Conservation (phyloP, 2,329 filamentous ascomycete species). For the Microcyclosporella mali region DNA sequence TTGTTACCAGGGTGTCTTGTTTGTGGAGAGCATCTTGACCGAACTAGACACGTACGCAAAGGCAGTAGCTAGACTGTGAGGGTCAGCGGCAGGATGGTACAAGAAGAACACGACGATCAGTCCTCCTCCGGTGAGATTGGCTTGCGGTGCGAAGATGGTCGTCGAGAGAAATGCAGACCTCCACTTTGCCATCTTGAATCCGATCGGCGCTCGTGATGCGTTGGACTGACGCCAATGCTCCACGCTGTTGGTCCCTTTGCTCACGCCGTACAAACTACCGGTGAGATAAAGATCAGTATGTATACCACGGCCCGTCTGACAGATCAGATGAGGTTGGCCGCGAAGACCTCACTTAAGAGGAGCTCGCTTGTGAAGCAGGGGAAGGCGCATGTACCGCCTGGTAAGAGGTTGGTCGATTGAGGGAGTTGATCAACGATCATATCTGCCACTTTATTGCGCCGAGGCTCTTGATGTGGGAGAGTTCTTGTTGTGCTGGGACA, state of each 20-base stretch:
- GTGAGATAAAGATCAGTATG: slow-evolving; percentile 3
- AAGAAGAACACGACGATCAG: slow-evolving; percentile 19
- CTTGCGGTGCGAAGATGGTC: slow-evolving; percentile 17
- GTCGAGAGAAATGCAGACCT: slow-evolving; percentile 11
- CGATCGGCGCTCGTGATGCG: no score
- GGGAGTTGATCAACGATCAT: slow-evolving; percentile 15
- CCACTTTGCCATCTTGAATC: slow-evolving; percentile 8
- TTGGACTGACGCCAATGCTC: neutral
- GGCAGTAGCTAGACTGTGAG: slow-evolving; percentile 12
- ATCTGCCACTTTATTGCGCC: slow-evolving; percentile 13
- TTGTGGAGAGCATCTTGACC: slow-evolving; percentile 4
- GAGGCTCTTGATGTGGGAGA: neutral
- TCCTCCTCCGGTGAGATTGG: slow-evolving; percentile 19
- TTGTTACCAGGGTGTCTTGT: slow-evolving; percentile 15
- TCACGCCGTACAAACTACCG: neutral
- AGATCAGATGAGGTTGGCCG: slow-evolving; percentile 7
- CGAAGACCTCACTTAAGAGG: neutral
- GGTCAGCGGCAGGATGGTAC: slow-evolving; percentile 19
- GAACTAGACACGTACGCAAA: slow-evolving; percentile 16
- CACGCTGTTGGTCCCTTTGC: neutral
- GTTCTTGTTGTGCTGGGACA: slow-evolving; percentile 2
- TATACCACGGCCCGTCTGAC: slow-evolving; percentile 13
- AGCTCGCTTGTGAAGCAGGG: slow-evolving; percentile 16
- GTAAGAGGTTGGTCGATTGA: slow-evolving; percentile 17
- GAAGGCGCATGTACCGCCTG: slow-evolving; percentile 15